Evolutionary conservation across 352 stramenopile genomes (phyloP).

Genomic region (Thalassiosira sp.): DNA sequence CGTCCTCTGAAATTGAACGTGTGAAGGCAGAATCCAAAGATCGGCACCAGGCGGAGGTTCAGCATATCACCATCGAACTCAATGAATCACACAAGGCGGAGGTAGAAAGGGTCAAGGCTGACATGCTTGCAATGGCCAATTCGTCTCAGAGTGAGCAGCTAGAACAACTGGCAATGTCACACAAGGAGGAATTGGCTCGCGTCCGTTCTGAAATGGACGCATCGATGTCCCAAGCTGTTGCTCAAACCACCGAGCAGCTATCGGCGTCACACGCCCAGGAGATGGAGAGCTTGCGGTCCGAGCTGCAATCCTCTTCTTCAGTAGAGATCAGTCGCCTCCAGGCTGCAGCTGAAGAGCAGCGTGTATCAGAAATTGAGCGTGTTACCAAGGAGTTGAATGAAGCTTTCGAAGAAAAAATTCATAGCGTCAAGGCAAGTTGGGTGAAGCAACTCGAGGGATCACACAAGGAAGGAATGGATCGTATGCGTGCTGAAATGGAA

Average conservation of each 20-base stretch:
- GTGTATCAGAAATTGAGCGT: conserved; percentile 6
- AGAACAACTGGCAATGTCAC: conserved; percentile 20
- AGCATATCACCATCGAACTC: conserved; percentile 9
- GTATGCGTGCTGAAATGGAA: background rate
- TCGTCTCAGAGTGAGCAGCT: conserved; percentile 31
- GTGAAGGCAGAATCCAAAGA: conserved; percentile 18
- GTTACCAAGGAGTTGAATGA: conserved; percentile 16
- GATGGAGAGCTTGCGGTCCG: conserved; percentile 13
- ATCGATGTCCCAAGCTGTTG: conserved; percentile 11
- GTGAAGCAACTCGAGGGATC: conserved; percentile 18
- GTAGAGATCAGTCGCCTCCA: conserved; percentile 7
- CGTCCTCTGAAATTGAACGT: conserved; percentile 2
- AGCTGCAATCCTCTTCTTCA: conserved; percentile 3
- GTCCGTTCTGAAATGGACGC: conserved; percentile 23
- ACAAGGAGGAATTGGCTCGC: conserved; percentile 31
- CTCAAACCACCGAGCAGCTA: conserved; percentile 22
- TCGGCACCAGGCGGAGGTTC: background rate
- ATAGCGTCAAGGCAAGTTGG: conserved; percentile 18
- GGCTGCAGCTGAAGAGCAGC: conserved; percentile 13
- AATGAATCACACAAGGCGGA: conserved; percentile 17
- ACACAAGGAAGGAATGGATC: conserved; percentile 20
- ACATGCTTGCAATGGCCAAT: conserved; percentile 22
- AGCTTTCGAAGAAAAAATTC: background rate
- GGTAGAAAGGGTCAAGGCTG: conserved; percentile 17
- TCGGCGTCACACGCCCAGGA: conserved; percentile 13